These are phyloP conservation scores for Talaromyces sp. DNA, from an alignment of 2,329 filamentous ascomycete genomes.

Conservation along the genomic window DNA sequence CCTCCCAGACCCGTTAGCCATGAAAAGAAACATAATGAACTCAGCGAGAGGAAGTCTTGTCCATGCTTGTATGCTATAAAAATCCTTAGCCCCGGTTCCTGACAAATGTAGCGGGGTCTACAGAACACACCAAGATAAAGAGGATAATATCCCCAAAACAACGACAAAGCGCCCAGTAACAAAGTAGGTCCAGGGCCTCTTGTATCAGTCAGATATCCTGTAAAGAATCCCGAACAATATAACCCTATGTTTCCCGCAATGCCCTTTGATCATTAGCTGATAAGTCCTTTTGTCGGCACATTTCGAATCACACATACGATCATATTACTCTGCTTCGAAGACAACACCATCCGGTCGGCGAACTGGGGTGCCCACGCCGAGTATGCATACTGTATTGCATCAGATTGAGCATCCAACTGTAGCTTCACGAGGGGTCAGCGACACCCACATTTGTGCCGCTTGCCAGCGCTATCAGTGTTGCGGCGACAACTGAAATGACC, in stretches of 20 bases:
- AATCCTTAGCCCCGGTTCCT: conserved; percentile 10
- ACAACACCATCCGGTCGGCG: conserved; percentile 75
- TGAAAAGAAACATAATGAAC: conserved; percentile 70
- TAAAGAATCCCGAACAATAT: conserved; percentile 84
- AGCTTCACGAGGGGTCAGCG: neutral
- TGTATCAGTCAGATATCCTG: conserved; percentile 80
- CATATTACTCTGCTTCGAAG: conserved; percentile 87
- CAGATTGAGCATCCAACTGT: neutral
- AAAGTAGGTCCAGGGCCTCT: conserved; percentile 76
- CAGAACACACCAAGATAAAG: conserved; percentile 58
- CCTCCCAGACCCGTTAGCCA: conserved; percentile 84
- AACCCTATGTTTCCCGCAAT: conserved; percentile 65
- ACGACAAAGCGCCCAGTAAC: conserved; percentile 64
- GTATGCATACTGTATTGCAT: conserved; percentile 73
- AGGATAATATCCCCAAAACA: conserved; percentile 79
- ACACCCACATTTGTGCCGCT: conserved; percentile 79
- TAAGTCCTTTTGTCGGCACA: neutral
- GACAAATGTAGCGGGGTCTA: neutral
- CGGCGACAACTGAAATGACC: conserved; percentile 76
- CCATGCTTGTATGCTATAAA: conserved; percentile 64
- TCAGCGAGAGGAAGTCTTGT: conserved; percentile 51
- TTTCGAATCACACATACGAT: conserved; percentile 55
- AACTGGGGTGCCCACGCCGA: conserved; percentile 97
- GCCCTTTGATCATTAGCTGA: conserved; percentile 39
- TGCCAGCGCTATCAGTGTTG: conserved; percentile 76